Conservation (phyloP, 176 grass and related monocot species). For the Eremochloa ophiuroides region DNA sequence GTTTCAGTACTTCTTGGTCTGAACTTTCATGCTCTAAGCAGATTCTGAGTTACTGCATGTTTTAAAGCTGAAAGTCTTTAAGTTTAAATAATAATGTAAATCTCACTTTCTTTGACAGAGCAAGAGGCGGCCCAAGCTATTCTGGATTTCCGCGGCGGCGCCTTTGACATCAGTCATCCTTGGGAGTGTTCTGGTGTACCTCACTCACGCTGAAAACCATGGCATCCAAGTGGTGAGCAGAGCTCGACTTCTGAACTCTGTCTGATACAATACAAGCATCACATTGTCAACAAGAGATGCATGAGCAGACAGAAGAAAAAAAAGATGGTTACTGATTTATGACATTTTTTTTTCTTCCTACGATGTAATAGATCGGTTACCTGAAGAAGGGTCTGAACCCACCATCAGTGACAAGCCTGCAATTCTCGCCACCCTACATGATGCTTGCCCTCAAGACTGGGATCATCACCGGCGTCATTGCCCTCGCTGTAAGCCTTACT, state of each 20-base stretch:
- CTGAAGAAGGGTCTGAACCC: constrained; percentile 97
- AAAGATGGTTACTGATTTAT: neutral
- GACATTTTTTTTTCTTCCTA: neutral
- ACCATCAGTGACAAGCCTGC: constrained; percentile 50
- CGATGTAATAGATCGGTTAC: constrained; percentile 58
- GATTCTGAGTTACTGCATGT: too few species aligned
- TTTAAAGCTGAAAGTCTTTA: too few species aligned
- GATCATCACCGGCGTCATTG: constrained; percentile 79
- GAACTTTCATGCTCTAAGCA: too few species aligned
- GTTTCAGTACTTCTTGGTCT: neutral
- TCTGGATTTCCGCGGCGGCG: constrained; percentile 89
- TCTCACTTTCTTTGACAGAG: constrained; percentile 56
- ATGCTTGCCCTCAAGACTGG: constrained; percentile 80
- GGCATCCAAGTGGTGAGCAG: constrained; percentile 85
- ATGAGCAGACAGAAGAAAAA: neutral
- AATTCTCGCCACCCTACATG: constrained; percentile 65
- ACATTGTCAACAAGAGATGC: neutral
- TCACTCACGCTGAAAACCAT: constrained; percentile 90
- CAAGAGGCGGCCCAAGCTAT: constrained; percentile 64
- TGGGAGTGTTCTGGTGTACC: constrained; percentile 70
- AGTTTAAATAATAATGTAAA: too few species aligned
- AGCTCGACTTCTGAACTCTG: neutral
- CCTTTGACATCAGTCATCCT: constrained; percentile 79
- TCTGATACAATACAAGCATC: neutral
- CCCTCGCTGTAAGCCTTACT: constrained; percentile 91